Evolutionary conservation across 176 grass and related monocot species (phyloP).

Genomic region (Leersia perrieri): DNA sequence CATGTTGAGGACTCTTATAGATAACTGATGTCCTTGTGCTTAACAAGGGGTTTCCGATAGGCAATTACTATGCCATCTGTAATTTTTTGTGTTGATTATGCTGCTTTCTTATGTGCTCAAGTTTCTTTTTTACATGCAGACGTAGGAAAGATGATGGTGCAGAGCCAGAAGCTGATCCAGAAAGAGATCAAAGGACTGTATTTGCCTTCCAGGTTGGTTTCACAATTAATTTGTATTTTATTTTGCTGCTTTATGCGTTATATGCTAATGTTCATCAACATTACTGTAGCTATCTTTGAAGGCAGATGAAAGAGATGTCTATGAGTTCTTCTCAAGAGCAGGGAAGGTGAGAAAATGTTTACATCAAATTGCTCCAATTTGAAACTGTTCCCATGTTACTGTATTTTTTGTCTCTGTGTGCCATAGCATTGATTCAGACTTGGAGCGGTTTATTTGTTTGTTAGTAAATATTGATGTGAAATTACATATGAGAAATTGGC

Average conservation of each 20-base stretch:
- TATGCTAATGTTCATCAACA: constrained; percentile 31
- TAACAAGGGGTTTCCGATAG: constrained; percentile 7
- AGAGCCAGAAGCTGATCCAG: constrained; percentile 79
- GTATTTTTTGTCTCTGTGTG: neutral
- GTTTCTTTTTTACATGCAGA: constrained; percentile 25
- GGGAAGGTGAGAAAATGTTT: constrained; percentile 69
- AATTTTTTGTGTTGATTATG: constrained; percentile 5
- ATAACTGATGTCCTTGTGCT: neutral
- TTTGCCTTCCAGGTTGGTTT: constrained; percentile 77
- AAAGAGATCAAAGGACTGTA: constrained; percentile 90
- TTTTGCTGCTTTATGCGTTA: neutral
- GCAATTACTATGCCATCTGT: neutral
- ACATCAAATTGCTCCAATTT: neutral
- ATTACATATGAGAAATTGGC: neutral
- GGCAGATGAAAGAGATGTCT: constrained; percentile 96
- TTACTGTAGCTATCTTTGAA: constrained; percentile 79
- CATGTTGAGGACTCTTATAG: neutral
- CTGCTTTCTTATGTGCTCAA: constrained; percentile 1
- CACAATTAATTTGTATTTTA: neutral
- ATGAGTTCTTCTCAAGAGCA: constrained; percentile 98
- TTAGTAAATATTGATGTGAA: neutral
- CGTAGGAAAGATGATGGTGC: constrained; percentile 63
- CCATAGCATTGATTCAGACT: neutral
- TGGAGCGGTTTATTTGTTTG: neutral
- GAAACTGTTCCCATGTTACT: neutral